Percentiles rank a stretch among this genome's conserved stretches.
phyloP scores from a whole-genome alignment of 2,329 filamentous ascomycete species.

The Emericellopsis atlantica region DNA sequence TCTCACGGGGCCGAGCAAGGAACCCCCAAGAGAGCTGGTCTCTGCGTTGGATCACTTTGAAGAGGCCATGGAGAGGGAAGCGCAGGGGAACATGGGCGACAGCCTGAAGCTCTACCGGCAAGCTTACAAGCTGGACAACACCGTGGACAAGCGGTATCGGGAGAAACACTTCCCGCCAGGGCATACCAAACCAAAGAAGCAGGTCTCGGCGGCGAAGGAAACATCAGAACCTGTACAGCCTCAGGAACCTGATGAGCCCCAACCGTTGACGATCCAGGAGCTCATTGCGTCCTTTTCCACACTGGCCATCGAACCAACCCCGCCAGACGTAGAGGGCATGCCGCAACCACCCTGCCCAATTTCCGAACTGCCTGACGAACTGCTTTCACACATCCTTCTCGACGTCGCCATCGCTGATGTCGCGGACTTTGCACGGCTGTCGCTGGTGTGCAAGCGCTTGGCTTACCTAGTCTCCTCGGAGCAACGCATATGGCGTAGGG shows the following conservation, averaged over 20 bases:
- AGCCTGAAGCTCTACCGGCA: constrained; percentile 80
- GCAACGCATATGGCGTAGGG: constrained; percentile 71
- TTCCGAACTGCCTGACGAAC: constrained; percentile 65
- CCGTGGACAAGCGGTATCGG: constrained; percentile 76
- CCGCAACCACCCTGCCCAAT: constrained; percentile 71
- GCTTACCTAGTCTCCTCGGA: constrained; percentile 78
- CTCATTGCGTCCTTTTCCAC: constrained; percentile 66
- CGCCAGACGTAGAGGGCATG: constrained; percentile 58
- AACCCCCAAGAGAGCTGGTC: constrained; percentile 34
- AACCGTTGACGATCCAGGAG: constrained; percentile 30
- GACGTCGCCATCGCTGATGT: constrained; percentile 65
- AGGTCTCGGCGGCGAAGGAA: constrained; percentile 34
- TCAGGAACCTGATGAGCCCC: neutral
- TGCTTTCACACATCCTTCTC: constrained; percentile 66
- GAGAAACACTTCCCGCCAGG: constrained; percentile 78
- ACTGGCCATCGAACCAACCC: constrained; percentile 54
- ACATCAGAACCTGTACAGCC: neutral
- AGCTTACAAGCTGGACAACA: constrained; percentile 79
- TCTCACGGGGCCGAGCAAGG: constrained; percentile 4
- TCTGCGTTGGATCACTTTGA: constrained; percentile 91
- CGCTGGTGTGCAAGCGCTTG: constrained; percentile 75
- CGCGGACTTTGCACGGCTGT: constrained; percentile 60
- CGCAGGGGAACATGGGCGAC: constrained; percentile 73
- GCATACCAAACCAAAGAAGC: constrained; percentile 16
- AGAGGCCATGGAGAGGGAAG: constrained; percentile 78